Percentiles rank a stretch among this genome's conserved stretches.
These are phyloP conservation scores for Cordyceps farinosa DNA, from an alignment of 2,329 filamentous ascomycete genomes.

Conservation along the genomic window DNA sequence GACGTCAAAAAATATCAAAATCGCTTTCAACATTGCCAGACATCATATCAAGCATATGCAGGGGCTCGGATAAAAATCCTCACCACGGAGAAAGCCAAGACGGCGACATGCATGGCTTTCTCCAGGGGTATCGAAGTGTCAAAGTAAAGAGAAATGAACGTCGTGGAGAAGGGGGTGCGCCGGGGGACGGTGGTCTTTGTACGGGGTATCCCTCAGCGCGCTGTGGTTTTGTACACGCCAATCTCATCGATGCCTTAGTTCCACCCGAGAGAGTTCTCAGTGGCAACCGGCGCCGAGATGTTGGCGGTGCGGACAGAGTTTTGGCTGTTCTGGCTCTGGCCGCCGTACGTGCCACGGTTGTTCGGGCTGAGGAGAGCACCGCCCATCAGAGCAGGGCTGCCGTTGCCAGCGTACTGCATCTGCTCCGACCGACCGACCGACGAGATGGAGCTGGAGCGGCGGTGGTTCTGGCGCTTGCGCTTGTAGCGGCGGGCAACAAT, in stretches of 20 bases:
- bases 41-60: conserved; percentile 1
- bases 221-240: background rate
- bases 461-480: conserved; percentile 74
- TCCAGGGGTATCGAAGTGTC: conserved; percentile 16
- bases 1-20: conserved; percentile 13
- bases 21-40: conserved; percentile 13
- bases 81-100: conserved; percentile 8
- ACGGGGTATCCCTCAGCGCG: background rate
- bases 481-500: conserved; percentile 87
- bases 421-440: conserved; percentile 45
- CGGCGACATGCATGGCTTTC: background rate
- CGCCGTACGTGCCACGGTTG: conserved; percentile 54
- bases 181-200: conserved; percentile 5
- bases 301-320: conserved; percentile 56
- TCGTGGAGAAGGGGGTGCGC: conserved; percentile 10
- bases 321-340: conserved; percentile 64
- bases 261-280: conserved; percentile 94
- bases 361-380: conserved; percentile 56
- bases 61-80: conserved; percentile 14
- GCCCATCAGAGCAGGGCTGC: conserved; percentile 65
- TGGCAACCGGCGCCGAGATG: conserved; percentile 87
- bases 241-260: conserved; percentile 57
- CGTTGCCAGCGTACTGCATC: conserved; percentile 48
- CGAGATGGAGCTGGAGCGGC: conserved; percentile 70
- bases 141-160: conserved; percentile 14